Percentiles rank a stretch among this genome's conserved stretches.
Evolutionary conservation across 2,329 filamentous ascomycete genomes (phyloP).

Genomic region (Diplocarpon mali): DNA sequence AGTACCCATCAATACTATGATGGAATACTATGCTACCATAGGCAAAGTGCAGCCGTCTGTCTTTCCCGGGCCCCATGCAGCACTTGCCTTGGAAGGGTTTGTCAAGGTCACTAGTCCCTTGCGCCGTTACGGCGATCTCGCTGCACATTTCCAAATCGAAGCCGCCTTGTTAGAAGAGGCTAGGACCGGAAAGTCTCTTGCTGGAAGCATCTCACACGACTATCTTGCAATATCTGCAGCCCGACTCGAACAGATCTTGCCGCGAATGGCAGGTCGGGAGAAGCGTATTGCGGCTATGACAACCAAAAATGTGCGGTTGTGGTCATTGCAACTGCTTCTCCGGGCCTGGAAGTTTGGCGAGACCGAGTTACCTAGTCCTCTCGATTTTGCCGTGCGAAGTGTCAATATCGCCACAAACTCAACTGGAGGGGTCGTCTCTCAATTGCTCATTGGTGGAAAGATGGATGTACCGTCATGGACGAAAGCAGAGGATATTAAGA

Average conservation of each 20-base stretch:
- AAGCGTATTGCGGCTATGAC: constrained; percentile 11
- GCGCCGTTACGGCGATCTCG: constrained; percentile 51
- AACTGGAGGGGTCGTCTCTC: constrained; percentile 4
- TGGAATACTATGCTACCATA: constrained; percentile 28
- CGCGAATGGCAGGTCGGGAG: constrained; percentile 22
- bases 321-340: constrained; percentile 48
- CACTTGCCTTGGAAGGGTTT: constrained; percentile 49
- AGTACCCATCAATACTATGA: constrained; percentile 6
- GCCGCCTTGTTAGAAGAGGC: constrained; percentile 40
- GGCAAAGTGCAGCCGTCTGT: constrained; percentile 43
- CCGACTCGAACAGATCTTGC: constrained; percentile 21
- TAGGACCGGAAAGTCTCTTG: constrained; percentile 28
- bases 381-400: constrained; percentile 25
- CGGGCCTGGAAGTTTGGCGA: constrained; percentile 47
- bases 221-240: constrained; percentile 25
- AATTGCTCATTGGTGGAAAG: constrained; percentile 6
- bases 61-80: constrained; percentile 42
- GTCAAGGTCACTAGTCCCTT: constrained; percentile 54
- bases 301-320: constrained; percentile 32
- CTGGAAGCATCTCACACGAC: constrained; percentile 24
- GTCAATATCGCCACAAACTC: constrained; percentile 1
- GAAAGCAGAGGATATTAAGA: constrained; percentile 30
- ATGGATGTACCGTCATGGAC: constrained; percentile 9
- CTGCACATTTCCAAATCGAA: constrained; percentile 58
- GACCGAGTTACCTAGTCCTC: constrained; percentile 34